Evolutionary conservation across 371 early-diverging fungal species (phyloP).

Genomic region (Entomophthora muscae): DNA sequence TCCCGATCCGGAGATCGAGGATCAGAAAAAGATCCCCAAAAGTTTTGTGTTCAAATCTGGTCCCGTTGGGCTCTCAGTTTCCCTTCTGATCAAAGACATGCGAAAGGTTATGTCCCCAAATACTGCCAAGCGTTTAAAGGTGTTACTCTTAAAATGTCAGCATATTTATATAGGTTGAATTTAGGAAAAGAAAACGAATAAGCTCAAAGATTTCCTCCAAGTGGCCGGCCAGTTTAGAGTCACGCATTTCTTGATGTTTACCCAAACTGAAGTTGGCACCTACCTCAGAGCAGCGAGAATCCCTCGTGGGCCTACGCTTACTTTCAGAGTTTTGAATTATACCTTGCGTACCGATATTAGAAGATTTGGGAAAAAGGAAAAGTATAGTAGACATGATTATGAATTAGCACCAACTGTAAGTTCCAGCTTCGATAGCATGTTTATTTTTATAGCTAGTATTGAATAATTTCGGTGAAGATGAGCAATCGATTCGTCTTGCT

Average conservation of each 20-base stretch:
- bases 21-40: slow-evolving; percentile 47
- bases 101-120: slow-evolving; percentile 86
- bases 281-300: slow-evolving; percentile 73
- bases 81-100: slow-evolving; percentile 63
- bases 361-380: slow-evolving; percentile 58
- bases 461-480: slow-evolving; percentile 69
- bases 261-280: slow-evolving; percentile 59
- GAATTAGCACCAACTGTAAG: slow-evolving; percentile 50
- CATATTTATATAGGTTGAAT: too few relatives aligned
- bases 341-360: slow-evolving; percentile 70
- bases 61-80: slow-evolving; percentile 47
- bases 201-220: slow-evolving; percentile 79
- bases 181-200: slow-evolving; percentile 79
- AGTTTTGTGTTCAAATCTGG: slow-evolving; percentile 90
- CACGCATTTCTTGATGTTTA: slow-evolving; percentile 75
- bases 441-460: slow-evolving; percentile 45
- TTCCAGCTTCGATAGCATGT: not conserved
- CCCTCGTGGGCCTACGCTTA: slow-evolving; percentile 85
- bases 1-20: slow-evolving; percentile 9
- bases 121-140: slow-evolving; percentile 61
- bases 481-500: slow-evolving; percentile 72
- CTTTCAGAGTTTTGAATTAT: slow-evolving; percentile 73
- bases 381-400: slow-evolving; percentile 58
- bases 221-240: slow-evolving; percentile 77
- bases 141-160: too few relatives aligned